Conservation (phyloP, 176 grass and related monocot genomes). For the Alopecurus myosuroides region DNA sequence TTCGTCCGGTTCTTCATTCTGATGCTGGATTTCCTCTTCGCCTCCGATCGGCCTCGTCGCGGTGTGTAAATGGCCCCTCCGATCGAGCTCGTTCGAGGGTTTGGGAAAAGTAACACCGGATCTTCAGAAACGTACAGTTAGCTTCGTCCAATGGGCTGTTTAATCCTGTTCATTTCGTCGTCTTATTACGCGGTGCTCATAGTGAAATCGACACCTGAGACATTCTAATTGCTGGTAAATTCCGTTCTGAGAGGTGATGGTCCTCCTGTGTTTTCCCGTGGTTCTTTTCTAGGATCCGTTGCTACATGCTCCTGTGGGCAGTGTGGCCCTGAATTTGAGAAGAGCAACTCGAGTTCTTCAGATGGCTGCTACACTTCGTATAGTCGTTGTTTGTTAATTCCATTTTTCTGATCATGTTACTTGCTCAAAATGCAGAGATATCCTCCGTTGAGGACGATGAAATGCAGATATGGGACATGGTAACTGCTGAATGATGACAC, state of each 20-base stretch:
- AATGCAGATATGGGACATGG: background rate
- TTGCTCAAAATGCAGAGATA: background rate
- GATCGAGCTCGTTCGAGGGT: no score
- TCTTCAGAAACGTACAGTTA: background rate
- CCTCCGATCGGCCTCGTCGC: background rate
- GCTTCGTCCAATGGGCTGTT: background rate
- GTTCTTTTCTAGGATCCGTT: background rate
- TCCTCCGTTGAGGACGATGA: background rate
- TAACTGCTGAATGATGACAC: background rate
- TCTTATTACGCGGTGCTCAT: background rate
- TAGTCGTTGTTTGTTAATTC: background rate
- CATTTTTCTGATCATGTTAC: background rate
- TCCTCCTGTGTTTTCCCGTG: background rate
- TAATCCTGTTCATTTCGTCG: background rate
- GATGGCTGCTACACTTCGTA: background rate
- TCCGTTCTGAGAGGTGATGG: background rate
- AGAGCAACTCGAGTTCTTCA: background rate
- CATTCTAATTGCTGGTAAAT: background rate
- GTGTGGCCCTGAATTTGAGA: background rate
- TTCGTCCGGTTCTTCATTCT: slow-evolving; percentile 7
- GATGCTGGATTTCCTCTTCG: slow-evolving; percentile 4
- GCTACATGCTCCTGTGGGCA: background rate
- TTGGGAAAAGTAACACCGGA: background rate
- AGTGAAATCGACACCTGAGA: background rate
- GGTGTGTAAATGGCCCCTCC: background rate